Evolutionary conservation across 345 rosid species (phyloP), one percentile per base, ranked within the genome.

Genomic region (Pseudoturritis turrita): DNA sequence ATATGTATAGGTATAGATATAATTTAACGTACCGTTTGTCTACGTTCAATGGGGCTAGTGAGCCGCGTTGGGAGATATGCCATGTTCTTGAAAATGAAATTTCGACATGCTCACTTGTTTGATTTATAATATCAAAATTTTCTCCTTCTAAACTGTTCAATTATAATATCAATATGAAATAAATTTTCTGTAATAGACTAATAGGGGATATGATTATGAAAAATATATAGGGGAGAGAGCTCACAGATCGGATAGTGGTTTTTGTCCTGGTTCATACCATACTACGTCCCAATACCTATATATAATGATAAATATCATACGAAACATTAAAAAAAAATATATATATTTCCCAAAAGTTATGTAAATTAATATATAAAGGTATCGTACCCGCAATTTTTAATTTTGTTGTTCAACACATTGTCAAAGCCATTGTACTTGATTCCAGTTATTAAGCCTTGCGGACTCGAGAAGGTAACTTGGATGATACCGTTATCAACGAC

Each of bases 201-300:
- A n/a, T 33, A 31, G 35, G 9, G 35, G 35, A 7, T 33, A 33
- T 33, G 33, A 29, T 0, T 29, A 29, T 29, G 26, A 25, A 25
- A 3, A 25, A 31, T 17, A 4, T 13, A 13, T 17, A 37, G 39
- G 33, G 15, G 1, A 19, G 13, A 36, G 29, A 10, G 65, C 53
- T 71, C 21, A 73, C 71, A 51, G 78, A 74, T 82, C 85, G 31
- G 78, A 85, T 78, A 57, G 71, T 62, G 79, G 10, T 47, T 25
- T 15, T n/a, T 77, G 19, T 37, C 77, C 85, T 5, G 80, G 84
- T 76, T 54, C 57, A 52, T 85, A 71, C 96, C 97, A 89, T 4
- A 88, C 93, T 8, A 87, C 69, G 29, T 94, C 98, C 98, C 97
- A 94, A 46, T 94, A 94, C 81, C 97, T 78, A 47, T 18, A 50